Base-by-base conservation (phyloP, 2,329 filamentous ascomycete genomes). In the Cladosporium sp. region DNA sequence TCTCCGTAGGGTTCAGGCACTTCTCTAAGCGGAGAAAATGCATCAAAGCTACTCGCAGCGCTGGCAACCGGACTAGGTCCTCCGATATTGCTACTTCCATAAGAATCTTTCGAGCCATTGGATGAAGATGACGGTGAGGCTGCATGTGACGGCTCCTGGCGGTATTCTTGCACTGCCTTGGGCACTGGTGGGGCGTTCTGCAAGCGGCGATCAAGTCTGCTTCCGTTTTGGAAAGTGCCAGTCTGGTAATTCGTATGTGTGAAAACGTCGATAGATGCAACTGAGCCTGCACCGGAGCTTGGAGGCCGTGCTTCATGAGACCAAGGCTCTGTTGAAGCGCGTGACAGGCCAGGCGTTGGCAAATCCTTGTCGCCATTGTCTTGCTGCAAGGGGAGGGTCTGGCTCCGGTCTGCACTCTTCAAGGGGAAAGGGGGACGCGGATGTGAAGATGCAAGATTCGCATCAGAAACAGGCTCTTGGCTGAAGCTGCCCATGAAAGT, bases 101-200 rank as follows among this genome's bases (percentile, higher is more conserved):
- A 59, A 9, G 67, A 70, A 28, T 57, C 59, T 20, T 59, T 61
- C 42, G 69, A 72, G n/a, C 63, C 59, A 5, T 65, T 62, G 1
- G 69, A 72, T 3, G 70, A 70, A 3, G 61, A 64, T 12, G 69
- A 71, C 15, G 64, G 66, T n/a, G 67, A 69, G 3, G 69, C 64
- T 17, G 64, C 60, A 39, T 72, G 69, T n/a, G 37, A 60, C 28
- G 63, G 64, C 17, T 68, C 61, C 40, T 67, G 58, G 19, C 66
- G 61, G 55, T 68, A 56, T 34, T 67, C 63, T 59, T 66, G 61
- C 2, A 70, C 64, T 15, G 67, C 63, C 45, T 64, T 64, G 1
- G 70, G 70, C 14, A 72, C 67, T 22, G 70, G 70, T 25, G 72
- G 72, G 11, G 67, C 67, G 55, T 71, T 66, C 37, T 70, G 63